Evolutionary conservation across 2,329 filamentous ascomycete genomes (phyloP).

Genomic region (Coniochaeta pulveracea): DNA sequence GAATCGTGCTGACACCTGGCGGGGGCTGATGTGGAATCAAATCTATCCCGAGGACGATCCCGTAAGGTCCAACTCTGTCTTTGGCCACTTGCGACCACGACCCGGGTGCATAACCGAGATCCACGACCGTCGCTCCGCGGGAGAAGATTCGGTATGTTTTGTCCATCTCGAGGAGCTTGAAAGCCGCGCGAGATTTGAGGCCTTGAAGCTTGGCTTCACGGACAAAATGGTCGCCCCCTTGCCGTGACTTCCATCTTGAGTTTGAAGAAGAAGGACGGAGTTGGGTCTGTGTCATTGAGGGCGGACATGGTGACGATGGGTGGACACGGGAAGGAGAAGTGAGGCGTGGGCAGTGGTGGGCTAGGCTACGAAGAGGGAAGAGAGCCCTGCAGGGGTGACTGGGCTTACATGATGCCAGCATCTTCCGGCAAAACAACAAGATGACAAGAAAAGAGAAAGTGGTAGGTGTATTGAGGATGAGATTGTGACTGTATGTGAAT

Average conservation of each 20-base stretch:
- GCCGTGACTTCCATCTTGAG: conserved; percentile 69
- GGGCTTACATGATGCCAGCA: no score
- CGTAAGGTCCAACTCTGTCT: conserved; percentile 63
- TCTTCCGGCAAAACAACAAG: no score
- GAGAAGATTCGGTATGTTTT: conserved; percentile 69
- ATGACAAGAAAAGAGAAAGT: no score
- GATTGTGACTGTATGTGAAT: no score
- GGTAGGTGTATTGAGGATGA: no score
- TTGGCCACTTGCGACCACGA: conserved; percentile 73
- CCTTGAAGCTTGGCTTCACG: conserved; percentile 67
- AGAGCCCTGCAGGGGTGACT: no score
- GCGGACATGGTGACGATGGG: no score
- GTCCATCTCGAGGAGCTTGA: conserved; percentile 90
- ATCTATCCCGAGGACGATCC: conserved; percentile 83
- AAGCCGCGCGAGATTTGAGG: conserved; percentile 83
- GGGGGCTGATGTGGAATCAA: conserved; percentile 88
- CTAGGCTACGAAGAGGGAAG: no score
- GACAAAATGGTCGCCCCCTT: conserved; percentile 60
- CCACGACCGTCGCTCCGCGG: conserved; percentile 74
- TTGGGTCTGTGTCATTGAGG: neutral
- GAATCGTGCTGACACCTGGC: conserved; percentile 82
- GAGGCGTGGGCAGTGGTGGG: no score
- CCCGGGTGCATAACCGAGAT: conserved; percentile 73
- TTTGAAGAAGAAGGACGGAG: conserved; percentile 38
- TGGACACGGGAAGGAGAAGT: no score